These are phyloP conservation scores for Gracilaria domingensis DNA, from an alignment of 23 red algal genomes.

Conservation along the genomic window DNA sequence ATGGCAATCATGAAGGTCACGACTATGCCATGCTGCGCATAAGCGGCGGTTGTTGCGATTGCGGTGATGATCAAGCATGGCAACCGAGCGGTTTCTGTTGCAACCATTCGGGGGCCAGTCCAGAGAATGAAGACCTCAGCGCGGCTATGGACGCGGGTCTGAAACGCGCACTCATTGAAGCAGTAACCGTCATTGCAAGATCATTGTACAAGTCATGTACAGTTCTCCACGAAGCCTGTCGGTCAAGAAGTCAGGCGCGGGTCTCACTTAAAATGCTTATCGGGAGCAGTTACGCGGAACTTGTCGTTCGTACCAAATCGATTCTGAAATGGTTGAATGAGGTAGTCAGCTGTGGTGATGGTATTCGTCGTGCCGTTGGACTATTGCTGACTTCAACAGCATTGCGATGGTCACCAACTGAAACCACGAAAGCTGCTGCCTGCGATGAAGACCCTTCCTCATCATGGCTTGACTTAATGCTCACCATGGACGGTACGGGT, in stretches of 20 bases:
- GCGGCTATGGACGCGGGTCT: constrained; percentile 8
- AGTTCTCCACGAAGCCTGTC: neutral
- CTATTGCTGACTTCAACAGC: constrained; percentile 22
- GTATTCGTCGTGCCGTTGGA: constrained; percentile 58
- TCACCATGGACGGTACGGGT: constrained; percentile 60
- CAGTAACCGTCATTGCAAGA: constrained; percentile 15
- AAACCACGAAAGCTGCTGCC: neutral
- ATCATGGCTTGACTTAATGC: constrained; percentile 72
- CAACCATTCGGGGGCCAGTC: constrained; percentile 51
- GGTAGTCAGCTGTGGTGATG: constrained; percentile 74
- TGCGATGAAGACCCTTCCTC: neutral
- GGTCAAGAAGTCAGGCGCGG: constrained; percentile 1
- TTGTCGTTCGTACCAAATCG: neutral
- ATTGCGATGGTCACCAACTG: neutral
- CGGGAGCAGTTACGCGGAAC: neutral
- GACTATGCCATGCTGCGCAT: constrained; percentile 87
- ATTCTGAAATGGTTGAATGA: constrained; percentile 58
- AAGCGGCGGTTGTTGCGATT: constrained; percentile 90
- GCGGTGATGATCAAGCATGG: constrained; percentile 90
- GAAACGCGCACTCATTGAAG: constrained; percentile 28
- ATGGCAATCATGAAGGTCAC: constrained; percentile 84
- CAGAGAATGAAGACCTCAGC: constrained; percentile 67
- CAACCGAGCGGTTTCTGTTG: constrained; percentile 68
- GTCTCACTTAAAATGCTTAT: neutral
- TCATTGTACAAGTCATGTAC: constrained; percentile 6